These are phyloP conservation scores for Fusarium metavorans DNA, from an alignment of 2,329 filamentous ascomycete species.

Conservation along the genomic window DNA sequence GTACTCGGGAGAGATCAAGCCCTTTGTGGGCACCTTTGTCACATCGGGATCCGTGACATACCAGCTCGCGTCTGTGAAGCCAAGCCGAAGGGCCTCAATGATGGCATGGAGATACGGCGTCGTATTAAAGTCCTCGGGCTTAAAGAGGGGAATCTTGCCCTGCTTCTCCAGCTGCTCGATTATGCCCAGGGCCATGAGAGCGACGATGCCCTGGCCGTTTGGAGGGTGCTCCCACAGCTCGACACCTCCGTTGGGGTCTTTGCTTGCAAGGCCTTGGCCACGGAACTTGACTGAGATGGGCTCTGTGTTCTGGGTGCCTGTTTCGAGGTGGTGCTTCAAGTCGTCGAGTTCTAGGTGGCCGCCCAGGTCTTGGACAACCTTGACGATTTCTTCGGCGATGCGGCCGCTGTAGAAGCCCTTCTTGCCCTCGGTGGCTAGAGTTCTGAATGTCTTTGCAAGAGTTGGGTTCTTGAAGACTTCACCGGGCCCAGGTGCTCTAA, in stretches of 20 bases:
- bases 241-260: slow-evolving; percentile 63
- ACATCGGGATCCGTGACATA: slow-evolving; percentile 88
- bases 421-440: slow-evolving; percentile 84
- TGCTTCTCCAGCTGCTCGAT: slow-evolving; percentile 84
- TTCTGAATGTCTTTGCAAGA: slow-evolving; percentile 83
- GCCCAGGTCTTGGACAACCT: slow-evolving; percentile 80
- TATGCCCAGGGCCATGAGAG: slow-evolving; percentile 93
- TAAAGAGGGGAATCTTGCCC: slow-evolving; percentile 80
- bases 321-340: slow-evolving; percentile 77
- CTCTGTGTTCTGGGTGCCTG: slow-evolving; percentile 81
- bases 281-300: slow-evolving; percentile 85
- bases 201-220: slow-evolving; percentile 95
- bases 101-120: slow-evolving; percentile 85
- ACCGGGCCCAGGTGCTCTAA: slow-evolving; percentile 79
- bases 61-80: slow-evolving; percentile 91
- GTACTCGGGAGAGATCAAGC: slow-evolving; percentile 79
- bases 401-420: slow-evolving; percentile 90
- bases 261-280: slow-evolving; percentile 64
- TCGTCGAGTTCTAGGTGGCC: slow-evolving; percentile 85
- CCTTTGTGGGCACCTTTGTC: slow-evolving; percentile 74
- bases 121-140: slow-evolving; percentile 81
- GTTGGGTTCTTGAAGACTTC: slow-evolving; percentile 91
- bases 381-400: slow-evolving; percentile 84
- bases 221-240: slow-evolving; percentile 97
- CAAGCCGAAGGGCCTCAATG: slow-evolving; percentile 88